Percentiles rank a stretch among this genome's conserved stretches.
These are phyloP conservation scores for Chlamydomonas schloesseri DNA, from an alignment of 139 green algal species.

Conservation along the genomic window DNA sequence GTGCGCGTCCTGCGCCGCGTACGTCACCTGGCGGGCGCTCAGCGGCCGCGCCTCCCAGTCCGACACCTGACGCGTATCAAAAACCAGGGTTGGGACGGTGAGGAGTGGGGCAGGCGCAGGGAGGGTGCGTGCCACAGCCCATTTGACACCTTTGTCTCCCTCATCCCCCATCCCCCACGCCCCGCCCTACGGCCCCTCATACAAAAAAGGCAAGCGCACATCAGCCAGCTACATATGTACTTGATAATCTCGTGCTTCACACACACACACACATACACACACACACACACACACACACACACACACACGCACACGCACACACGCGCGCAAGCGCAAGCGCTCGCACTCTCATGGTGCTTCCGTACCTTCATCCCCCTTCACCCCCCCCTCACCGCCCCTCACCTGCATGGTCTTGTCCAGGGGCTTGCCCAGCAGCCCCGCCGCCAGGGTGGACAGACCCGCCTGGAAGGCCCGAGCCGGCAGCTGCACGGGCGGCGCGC, in stretches of 20 bases:
- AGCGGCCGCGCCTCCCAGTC: slow-evolving; percentile 77
- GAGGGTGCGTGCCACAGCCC: too few relatives aligned
- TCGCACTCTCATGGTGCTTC: too few relatives aligned
- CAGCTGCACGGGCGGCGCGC: background rate
- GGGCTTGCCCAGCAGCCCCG: slow-evolving; percentile 70
- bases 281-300: too few relatives aligned
- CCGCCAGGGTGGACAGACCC: slow-evolving; percentile 64
- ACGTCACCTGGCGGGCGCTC: slow-evolving; percentile 67
- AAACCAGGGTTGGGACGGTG: background rate
- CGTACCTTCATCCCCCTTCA: too few relatives aligned
- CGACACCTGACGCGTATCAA: slow-evolving; percentile 74
- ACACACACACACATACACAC: too few relatives aligned
- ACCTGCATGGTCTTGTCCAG: slow-evolving; percentile 77
- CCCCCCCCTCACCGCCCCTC: slow-evolving; percentile 56
- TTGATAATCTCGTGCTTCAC: too few relatives aligned
- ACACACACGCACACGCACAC: too few relatives aligned
- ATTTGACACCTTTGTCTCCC: background rate
- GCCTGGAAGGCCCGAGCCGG: slow-evolving; percentile 17
- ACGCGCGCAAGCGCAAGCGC: too few relatives aligned
- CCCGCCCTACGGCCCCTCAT: too few relatives aligned
- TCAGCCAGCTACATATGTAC: too few relatives aligned
- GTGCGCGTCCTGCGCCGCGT: slow-evolving; percentile 77
- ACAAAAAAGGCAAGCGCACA: too few relatives aligned
- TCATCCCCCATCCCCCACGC: background rate
- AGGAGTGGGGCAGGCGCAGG: background rate